Evolutionary conservation across 2,329 filamentous ascomycete genomes (phyloP), one percentile per base, ranked within the genome.

Genomic region (Cladosporium sp.): DNA sequence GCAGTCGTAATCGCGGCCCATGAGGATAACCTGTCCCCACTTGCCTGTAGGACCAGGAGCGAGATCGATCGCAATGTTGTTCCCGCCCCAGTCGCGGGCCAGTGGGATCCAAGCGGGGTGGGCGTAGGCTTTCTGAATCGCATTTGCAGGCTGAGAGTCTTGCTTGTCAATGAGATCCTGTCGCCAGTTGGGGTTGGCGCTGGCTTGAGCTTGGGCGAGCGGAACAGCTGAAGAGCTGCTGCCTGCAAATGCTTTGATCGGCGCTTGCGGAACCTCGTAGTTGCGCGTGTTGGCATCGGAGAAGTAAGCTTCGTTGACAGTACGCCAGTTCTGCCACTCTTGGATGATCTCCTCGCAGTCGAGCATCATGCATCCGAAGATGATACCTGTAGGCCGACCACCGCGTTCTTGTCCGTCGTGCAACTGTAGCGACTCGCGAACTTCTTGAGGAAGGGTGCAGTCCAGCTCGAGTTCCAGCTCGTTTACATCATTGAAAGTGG

Each of bases 301-400:
- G 66, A 98, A 84, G 77, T 91, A 97, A 75, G 97, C 92, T 66
- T 94, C 88, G 75, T 97, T 97, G 68, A 99, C 95, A 69, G 87
- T 89, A 72, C 92, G 89, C 95, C 95, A 99, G 76, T 97, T 96
- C 73, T 91, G 90, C 92, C 94, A 98, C 77, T 99, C 95, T 78
- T 97, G 93, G 26, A 97, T 90, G 72, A 99, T 97, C 76, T 99
- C 95, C 78, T 99, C 95, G 75, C 95, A 98, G 78, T 99, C 95
- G 66, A 99, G 86, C 69, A 99, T 81, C 95, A 99, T 99, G 76
- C 88, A 90, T 67, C 93, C 87, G 73, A 99, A 98, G 67, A 99
- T 87, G 71, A 98, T 90, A 69, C 95, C 95, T 0, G 94, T 97
- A 0, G 95, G 95, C 65, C 85, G 85, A 69, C 95, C 95, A 68